phyloP scores from a whole-genome alignment of 306 rosid species.

The Cucurbita pepo region DNA sequence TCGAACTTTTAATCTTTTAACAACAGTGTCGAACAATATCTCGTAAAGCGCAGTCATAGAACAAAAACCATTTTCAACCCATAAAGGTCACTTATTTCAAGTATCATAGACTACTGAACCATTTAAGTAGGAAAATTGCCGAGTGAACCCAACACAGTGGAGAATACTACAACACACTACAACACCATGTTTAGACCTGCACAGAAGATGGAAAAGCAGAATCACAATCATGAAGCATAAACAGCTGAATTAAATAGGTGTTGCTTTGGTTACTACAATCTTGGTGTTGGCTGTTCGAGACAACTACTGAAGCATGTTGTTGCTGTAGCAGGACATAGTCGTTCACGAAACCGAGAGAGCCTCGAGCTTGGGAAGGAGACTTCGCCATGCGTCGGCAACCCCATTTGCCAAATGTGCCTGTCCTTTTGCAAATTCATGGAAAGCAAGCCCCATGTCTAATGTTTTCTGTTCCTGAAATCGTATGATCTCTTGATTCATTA shows the following conservation, averaged over 20 bases:
- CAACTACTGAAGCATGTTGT: neutral
- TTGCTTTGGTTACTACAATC: neutral
- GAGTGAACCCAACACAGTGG: neutral
- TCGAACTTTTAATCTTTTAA: too few relatives aligned
- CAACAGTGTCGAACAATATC: too few relatives aligned
- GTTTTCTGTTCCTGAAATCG: conserved; percentile 93
- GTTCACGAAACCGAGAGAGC: conserved; percentile 5
- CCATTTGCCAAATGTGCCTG: conserved; percentile 81
- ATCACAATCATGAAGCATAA: neutral
- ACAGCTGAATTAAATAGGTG: neutral
- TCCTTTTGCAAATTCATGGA: conserved; percentile 92
- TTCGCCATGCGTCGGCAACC: conserved; percentile 87
- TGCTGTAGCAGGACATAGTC: too few relatives aligned
- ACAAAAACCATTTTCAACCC: too few relatives aligned
- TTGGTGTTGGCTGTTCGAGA: neutral
- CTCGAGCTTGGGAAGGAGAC: conserved; percentile 93
- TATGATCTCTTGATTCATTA: conserved; percentile 79
- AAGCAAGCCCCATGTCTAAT: conserved; percentile 73
- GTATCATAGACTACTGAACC: too few relatives aligned
- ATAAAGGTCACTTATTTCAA: too few relatives aligned
- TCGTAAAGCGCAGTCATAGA: too few relatives aligned
- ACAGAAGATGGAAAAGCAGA: neutral
- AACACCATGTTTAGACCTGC: neutral
- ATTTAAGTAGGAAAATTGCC: too few relatives aligned
- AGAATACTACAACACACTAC: neutral